Evolutionary conservation across 108 stramenopile species (phyloP).

Genomic region (Cyclotella atomus): DNA sequence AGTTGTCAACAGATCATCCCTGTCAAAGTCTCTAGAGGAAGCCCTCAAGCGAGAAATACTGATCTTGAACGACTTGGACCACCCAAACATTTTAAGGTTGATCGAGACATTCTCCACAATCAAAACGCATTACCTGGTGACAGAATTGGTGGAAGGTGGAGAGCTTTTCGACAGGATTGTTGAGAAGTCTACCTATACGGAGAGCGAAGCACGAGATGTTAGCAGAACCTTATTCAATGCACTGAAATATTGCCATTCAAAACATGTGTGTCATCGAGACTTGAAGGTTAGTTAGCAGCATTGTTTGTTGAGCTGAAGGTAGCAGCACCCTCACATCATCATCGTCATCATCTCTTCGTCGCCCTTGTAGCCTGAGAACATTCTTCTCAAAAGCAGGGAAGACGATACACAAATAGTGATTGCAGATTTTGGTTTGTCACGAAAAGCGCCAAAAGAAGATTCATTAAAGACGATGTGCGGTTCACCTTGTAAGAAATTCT

Average conservation of each 20-base stretch:
- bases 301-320: too few relatives aligned
- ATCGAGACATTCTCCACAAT: conserved; percentile 90
- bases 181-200: conserved; percentile 85
- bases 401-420: conserved; percentile 71
- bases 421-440: conserved; percentile 85
- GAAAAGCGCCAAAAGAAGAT: conserved; percentile 29
- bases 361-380: conserved; percentile 84
- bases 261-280: conserved; percentile 87
- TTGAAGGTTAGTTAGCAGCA: conserved; percentile 52
- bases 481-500: conserved; percentile 45
- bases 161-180: conserved; percentile 95
- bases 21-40: conserved; percentile 61
- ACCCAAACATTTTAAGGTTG: conserved; percentile 74
- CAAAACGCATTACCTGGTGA: conserved; percentile 84
- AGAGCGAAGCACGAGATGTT: conserved; percentile 79
- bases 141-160: conserved; percentile 87
- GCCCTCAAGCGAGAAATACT: conserved; percentile 74
- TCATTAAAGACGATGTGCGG: conserved; percentile 54
- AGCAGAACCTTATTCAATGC: conserved; percentile 77
- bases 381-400: conserved; percentile 58
- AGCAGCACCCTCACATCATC: too few relatives aligned
- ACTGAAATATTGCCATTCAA: conserved; percentile 81
- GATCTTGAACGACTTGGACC: conserved; percentile 65
- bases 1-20: conserved; percentile 71
- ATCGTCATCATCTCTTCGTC: not conserved